phyloP scores from a whole-genome alignment of 805 yeast genomes.

The Candida orba region DNA sequence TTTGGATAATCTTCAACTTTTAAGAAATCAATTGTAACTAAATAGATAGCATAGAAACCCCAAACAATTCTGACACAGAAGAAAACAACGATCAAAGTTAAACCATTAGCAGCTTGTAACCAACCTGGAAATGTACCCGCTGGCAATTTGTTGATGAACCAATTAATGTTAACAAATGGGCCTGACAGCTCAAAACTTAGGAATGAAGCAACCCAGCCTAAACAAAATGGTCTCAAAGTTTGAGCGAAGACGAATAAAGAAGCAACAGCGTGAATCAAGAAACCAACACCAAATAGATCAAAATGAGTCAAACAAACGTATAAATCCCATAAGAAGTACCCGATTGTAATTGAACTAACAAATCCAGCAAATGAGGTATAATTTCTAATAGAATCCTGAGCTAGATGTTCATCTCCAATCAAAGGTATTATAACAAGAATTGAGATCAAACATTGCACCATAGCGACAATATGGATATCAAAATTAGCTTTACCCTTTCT shows the following conservation, averaged over 20 bases:
- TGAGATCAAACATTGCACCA: slow-evolving; percentile 73
- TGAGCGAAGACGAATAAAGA: slow-evolving; percentile 67
- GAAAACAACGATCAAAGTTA: slow-evolving; percentile 59
- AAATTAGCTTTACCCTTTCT: slow-evolving; percentile 57
- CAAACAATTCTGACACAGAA: slow-evolving; percentile 74
- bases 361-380: slow-evolving; percentile 70
- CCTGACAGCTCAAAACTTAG: slow-evolving; percentile 83
- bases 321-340: slow-evolving; percentile 91
- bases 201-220: slow-evolving; percentile 78
- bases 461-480: slow-evolving; percentile 86
- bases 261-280: slow-evolving; percentile 75
- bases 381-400: slow-evolving; percentile 51
- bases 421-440: slow-evolving; percentile 54
- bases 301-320: slow-evolving; percentile 57
- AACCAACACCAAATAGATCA: slow-evolving; percentile 72
- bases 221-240: slow-evolving; percentile 65
- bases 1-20: slow-evolving; percentile 38
- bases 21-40: slow-evolving; percentile 38
- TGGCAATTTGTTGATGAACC: slow-evolving; percentile 82
- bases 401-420: slow-evolving; percentile 47
- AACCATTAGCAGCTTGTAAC: slow-evolving; percentile 60
- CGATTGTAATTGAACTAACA: slow-evolving; percentile 63
- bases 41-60: slow-evolving; percentile 71
- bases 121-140: slow-evolving; percentile 51
- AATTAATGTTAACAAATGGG: slow-evolving; percentile 90